Conservation (phyloP, 2,329 filamentous ascomycete genomes). For the Aspergillus texensis region DNA sequence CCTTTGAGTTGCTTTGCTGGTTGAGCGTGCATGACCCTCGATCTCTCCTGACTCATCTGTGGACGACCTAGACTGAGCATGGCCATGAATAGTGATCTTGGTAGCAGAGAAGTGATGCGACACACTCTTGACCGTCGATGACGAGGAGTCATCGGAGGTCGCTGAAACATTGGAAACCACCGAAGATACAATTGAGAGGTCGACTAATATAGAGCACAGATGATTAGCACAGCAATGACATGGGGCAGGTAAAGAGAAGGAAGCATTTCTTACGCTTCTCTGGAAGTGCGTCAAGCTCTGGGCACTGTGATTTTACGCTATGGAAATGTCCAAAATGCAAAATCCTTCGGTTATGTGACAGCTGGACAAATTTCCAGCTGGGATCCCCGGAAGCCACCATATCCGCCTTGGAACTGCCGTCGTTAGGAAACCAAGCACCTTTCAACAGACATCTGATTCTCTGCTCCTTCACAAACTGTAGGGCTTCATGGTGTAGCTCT, state of each 20-base stretch:
- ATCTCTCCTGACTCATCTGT: conserved; percentile 40
- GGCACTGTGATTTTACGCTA: conserved; percentile 63
- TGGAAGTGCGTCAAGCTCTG: conserved; percentile 70
- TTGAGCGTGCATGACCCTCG: conserved; percentile 33
- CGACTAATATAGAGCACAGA: conserved; percentile 54
- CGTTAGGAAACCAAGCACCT: conserved; percentile 80
- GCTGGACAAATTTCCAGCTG: conserved; percentile 77
- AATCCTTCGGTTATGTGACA: conserved; percentile 88
- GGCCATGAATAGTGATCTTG: conserved; percentile 90
- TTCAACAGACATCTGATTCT: conserved; percentile 84
- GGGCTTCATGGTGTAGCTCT: conserved; percentile 83
- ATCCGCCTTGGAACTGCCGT: conserved; percentile 55
- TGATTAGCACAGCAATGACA: conserved; percentile 2
- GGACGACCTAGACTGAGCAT: conserved; percentile 42
- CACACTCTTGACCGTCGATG: conserved; percentile 50
- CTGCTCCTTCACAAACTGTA: conserved; percentile 97
- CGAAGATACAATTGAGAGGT: conserved; percentile 83
- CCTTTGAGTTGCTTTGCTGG: conserved; percentile 45
- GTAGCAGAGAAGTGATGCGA: conserved; percentile 56
- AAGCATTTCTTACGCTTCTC: conserved; percentile 64
- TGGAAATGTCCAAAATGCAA: conserved; percentile 89
- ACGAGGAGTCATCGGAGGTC: conserved; percentile 54
- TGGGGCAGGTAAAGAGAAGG: not conserved
- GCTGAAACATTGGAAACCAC: conserved; percentile 91
- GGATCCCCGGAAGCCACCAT: conserved; percentile 47